phyloP scores from a whole-genome alignment of 768 basidiomycete genomes.

The Lyophyllum shimeji region DNA sequence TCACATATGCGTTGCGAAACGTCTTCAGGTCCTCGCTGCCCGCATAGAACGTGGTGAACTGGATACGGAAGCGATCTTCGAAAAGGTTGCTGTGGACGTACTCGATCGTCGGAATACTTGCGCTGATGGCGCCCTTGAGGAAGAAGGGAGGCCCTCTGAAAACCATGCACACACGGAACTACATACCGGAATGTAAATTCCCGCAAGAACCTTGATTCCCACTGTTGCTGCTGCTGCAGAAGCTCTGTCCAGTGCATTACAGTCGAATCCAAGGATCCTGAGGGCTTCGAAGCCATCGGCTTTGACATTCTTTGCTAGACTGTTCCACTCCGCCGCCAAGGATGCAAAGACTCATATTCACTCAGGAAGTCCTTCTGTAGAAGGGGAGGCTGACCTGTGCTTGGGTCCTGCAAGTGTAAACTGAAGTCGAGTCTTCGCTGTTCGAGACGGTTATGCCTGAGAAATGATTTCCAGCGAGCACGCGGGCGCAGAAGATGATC shows the following conservation, averaged over 20 bases:
- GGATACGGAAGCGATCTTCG: background rate
- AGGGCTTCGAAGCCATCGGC: conserved; percentile 31
- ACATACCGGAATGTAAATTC: conserved; percentile 31
- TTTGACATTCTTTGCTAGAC: conserved; percentile 14
- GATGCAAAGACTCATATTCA: background rate
- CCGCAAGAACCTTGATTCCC: conserved; percentile 32
- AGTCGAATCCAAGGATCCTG: conserved; percentile 35
- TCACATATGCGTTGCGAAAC: conserved; percentile 28
- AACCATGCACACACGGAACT: background rate
- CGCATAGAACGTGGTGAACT: background rate
- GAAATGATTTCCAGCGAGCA: conserved; percentile 29
- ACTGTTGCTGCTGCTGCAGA: conserved; percentile 24
- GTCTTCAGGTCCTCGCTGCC: conserved; percentile 30
- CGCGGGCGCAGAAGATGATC: background rate
- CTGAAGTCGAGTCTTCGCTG: conserved; percentile 20
- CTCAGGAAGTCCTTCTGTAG: background rate
- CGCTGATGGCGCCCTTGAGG: background rate
- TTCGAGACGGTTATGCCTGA: conserved; percentile 31
- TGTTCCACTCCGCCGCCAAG: background rate
- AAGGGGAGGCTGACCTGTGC: conserved; percentile 22
- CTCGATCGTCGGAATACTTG: background rate
- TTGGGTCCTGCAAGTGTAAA: conserved; percentile 35
- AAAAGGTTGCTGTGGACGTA: background rate
- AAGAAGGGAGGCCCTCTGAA: background rate
- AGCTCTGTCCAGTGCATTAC: conserved; percentile 31